Percentiles rank a stretch among this genome's conserved stretches.
Evolutionary conservation across 169 alveolate genomes (phyloP).

Genomic region (Plasmodium coatneyi): DNA sequence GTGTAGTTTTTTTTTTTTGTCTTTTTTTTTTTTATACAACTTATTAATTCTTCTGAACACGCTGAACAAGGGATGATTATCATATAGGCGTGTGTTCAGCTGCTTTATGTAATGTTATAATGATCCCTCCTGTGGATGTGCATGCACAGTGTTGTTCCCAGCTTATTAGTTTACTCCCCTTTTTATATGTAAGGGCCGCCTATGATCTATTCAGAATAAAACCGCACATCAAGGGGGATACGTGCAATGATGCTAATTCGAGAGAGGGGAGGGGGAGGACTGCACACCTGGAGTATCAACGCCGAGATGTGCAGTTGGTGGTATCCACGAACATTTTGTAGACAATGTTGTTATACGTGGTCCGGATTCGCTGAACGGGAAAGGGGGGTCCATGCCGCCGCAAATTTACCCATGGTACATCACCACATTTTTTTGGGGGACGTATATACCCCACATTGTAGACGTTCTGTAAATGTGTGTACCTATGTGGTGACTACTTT

Average conservation of each 20-base stretch:
- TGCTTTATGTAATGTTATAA: slow-evolving; percentile 5
- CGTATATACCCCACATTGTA: too few relatives aligned
- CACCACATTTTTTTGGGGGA: too few relatives aligned
- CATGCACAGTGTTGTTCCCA: not conserved
- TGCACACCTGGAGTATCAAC: too few relatives aligned
- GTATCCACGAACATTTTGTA: too few relatives aligned
- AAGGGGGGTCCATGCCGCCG: too few relatives aligned
- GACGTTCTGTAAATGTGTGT: too few relatives aligned
- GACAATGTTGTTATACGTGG: too few relatives aligned
- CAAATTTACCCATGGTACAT: too few relatives aligned
- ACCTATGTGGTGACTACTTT: too few relatives aligned
- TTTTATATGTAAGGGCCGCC: not conserved
- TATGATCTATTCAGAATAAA: not conserved
- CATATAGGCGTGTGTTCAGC: not conserved
- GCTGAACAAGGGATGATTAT: not conserved
- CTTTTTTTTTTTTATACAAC: not conserved
- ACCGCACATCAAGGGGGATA: not conserved
- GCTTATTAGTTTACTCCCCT: not conserved
- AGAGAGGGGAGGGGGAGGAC: too few relatives aligned
- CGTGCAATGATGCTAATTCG: not conserved
- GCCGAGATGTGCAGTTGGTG: too few relatives aligned
- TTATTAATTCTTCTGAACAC: slow-evolving; percentile 7
- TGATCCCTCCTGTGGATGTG: not conserved
- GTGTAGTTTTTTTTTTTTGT: not conserved
- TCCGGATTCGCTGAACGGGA: too few relatives aligned